phyloP scores from a whole-genome alignment of 1,284 basidiomycete species.

The Mycena citricolor region DNA sequence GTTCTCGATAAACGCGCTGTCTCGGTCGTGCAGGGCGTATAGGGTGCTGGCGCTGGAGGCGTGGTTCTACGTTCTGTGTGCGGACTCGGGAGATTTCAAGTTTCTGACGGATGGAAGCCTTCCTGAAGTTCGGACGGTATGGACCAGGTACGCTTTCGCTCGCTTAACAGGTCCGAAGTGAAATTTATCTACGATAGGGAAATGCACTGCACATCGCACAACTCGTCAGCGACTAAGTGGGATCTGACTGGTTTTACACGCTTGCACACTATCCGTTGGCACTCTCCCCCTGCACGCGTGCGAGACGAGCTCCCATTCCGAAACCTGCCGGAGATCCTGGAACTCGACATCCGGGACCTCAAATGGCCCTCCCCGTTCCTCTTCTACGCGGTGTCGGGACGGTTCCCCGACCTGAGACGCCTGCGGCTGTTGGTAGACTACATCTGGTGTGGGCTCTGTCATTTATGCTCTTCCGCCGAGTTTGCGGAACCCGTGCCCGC shows the following conservation, averaged over 20 bases:
- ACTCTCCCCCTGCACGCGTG: background rate
- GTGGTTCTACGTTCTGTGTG: conserved; percentile 23
- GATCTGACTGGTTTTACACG: conserved; percentile 10
- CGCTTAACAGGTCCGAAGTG: background rate
- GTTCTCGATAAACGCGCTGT: conserved; percentile 12
- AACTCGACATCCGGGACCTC: conserved; percentile 15
- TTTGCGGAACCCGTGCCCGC: conserved; percentile 18
- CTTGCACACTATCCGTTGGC: conserved; percentile 4
- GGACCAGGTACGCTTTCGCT: conserved; percentile 18
- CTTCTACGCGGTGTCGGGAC: conserved; percentile 14
- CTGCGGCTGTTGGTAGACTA: conserved; percentile 19
- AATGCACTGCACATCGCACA: conserved; percentile 18
- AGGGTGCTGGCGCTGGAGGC: conserved; percentile 22
- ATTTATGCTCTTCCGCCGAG: conserved; percentile 21
- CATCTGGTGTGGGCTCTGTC: conserved; percentile 28
- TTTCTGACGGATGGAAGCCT: conserved; percentile 11
- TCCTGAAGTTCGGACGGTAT: conserved; percentile 13
- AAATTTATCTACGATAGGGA: conserved; percentile 19
- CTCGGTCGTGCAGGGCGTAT: conserved; percentile 17
- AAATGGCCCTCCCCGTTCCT: conserved; percentile 21
- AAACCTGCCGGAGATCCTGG: conserved; percentile 14
- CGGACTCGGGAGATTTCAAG: conserved; percentile 9
- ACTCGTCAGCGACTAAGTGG: background rate
- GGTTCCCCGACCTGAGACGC: conserved; percentile 19
- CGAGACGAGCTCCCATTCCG: conserved; percentile 1